Evolutionary conservation across 257 asterid genomes (phyloP).

Genomic region (Ilex aquifolium): DNA sequence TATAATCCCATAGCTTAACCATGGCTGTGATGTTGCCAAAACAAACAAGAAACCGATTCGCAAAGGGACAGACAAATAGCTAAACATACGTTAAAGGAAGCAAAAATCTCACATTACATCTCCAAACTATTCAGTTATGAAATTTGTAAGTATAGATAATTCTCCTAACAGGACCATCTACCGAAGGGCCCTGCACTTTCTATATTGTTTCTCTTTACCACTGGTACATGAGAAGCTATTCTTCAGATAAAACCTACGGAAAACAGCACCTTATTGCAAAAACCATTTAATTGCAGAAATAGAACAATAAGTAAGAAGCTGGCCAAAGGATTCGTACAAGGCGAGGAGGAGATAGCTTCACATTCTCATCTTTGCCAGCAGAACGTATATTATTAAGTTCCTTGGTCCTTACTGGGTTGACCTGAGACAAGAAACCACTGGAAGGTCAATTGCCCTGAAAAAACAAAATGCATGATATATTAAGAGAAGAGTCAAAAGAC

Average conservation of each 20-base stretch:
- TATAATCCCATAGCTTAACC: too few relatives aligned
- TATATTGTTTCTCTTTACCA: background rate
- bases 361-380: slow-evolving; percentile 85
- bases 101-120: too few relatives aligned
- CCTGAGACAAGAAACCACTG: slow-evolving; percentile 35
- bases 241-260: background rate
- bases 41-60: too few relatives aligned
- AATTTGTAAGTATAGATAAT: too few relatives aligned
- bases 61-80: too few relatives aligned
- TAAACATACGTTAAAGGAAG: too few relatives aligned
- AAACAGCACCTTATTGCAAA: background rate
- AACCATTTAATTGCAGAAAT: background rate
- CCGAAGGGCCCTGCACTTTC: background rate
- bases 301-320: background rate
- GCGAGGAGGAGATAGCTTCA: slow-evolving; percentile 96
- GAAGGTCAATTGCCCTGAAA: slow-evolving; percentile 10
- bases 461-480: slow-evolving; percentile 1
- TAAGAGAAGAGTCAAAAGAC: slow-evolving; percentile 1
- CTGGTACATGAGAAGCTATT: background rate
- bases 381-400: slow-evolving; percentile 84
- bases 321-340: slow-evolving; percentile 43
- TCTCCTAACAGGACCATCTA: background rate
- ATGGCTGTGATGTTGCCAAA: too few relatives aligned
- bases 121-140: background rate
- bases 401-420: slow-evolving; percentile 82